These are phyloP conservation scores for Polyporus arcularius DNA, from an alignment of 768 basidiomycete genomes.

Conservation along the genomic window DNA sequence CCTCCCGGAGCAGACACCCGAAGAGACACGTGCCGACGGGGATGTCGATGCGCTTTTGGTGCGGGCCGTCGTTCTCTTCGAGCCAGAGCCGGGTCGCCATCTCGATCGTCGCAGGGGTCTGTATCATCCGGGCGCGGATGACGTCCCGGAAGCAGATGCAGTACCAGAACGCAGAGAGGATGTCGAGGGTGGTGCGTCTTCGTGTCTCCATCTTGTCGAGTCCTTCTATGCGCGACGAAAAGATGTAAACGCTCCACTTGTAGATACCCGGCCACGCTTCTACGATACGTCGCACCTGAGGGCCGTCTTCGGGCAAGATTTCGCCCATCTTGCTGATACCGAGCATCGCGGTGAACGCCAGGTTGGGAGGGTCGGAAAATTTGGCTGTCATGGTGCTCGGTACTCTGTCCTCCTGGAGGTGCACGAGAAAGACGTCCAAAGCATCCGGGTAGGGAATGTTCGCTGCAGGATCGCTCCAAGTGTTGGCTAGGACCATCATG, in stretches of 20 bases:
- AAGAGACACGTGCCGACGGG: constrained; percentile 35
- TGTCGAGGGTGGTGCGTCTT: constrained; percentile 29
- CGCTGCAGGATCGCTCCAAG: constrained; percentile 26
- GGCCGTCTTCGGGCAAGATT: constrained; percentile 23
- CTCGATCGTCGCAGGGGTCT: constrained; percentile 35
- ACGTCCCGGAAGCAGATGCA: constrained; percentile 30
- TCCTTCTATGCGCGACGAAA: constrained; percentile 28
- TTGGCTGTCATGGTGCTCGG: constrained; percentile 5
- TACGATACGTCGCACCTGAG: constrained; percentile 26
- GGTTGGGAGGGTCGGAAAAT: constrained; percentile 21
- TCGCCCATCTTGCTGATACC: constrained; percentile 35
- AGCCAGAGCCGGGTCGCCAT: constrained; percentile 39
- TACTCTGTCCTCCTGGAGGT: constrained; percentile 27
- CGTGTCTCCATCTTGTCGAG: constrained; percentile 16
- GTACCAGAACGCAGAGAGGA: constrained; percentile 33
- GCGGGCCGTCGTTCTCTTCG: constrained; percentile 30
- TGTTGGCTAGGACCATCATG: constrained; percentile 26
- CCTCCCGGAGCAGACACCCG: constrained; percentile 31
- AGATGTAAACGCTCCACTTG: constrained; percentile 40
- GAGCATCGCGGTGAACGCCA: constrained; percentile 35
- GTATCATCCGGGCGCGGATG: constrained; percentile 31
- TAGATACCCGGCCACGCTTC: constrained; percentile 38
- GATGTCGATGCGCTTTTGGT: constrained; percentile 23
- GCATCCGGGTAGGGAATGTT: constrained; percentile 25
- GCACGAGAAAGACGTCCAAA: constrained; percentile 32